Percentiles rank a stretch among this genome's conserved stretches.
Conservation (phyloP, 2,329 filamentous ascomycete species). For the Microsporum audouinii region DNA sequence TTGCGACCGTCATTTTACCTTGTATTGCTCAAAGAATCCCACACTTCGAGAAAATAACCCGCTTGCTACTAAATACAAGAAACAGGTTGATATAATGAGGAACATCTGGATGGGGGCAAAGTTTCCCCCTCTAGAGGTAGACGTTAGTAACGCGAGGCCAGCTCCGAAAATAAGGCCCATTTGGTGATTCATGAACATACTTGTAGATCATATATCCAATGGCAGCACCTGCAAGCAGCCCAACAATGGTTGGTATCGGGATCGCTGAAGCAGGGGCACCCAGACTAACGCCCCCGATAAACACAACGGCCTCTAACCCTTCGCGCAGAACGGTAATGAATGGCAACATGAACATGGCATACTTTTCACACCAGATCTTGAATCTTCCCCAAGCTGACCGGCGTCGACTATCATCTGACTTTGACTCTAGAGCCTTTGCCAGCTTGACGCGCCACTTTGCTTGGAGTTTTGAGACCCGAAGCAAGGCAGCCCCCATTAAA, state of each 20-base stretch:
- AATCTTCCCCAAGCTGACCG: not conserved
- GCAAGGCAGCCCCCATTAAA: slow-evolving; percentile 10
- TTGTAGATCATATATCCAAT: slow-evolving; percentile 10
- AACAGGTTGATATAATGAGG: slow-evolving; percentile 9
- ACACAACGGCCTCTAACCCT: slow-evolving; percentile 9
- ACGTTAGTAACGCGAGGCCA: not conserved
- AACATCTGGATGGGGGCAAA: slow-evolving; percentile 11
- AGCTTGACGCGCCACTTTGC: slow-evolving; percentile 8
- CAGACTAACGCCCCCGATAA: slow-evolving; percentile 10
- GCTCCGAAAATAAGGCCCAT: not conserved
- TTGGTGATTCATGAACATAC: slow-evolving; percentile 1
- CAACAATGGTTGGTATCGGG: slow-evolving; percentile 8
- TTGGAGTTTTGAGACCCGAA: slow-evolving; percentile 10
- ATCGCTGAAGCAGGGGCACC: slow-evolving; percentile 8
- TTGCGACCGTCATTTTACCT: not conserved
- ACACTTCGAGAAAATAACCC: slow-evolving; percentile 8
- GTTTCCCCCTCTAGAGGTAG: slow-evolving; percentile 7
- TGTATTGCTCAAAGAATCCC: slow-evolving; percentile 9
- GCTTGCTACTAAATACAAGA: slow-evolving; percentile 9
- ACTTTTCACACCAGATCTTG: slow-evolving; percentile 10
- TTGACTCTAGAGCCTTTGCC: slow-evolving; percentile 5
- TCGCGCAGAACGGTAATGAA: slow-evolving; percentile 10
- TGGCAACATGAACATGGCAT: slow-evolving; percentile 10
- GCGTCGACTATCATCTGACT: not conserved
- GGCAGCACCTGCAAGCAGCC: slow-evolving; percentile 6